Percentiles rank a stretch among this genome's conserved stretches.
These are phyloP conservation scores for Verbascum thapsus DNA, from an alignment of 257 asterid genomes.

Conservation along the genomic window DNA sequence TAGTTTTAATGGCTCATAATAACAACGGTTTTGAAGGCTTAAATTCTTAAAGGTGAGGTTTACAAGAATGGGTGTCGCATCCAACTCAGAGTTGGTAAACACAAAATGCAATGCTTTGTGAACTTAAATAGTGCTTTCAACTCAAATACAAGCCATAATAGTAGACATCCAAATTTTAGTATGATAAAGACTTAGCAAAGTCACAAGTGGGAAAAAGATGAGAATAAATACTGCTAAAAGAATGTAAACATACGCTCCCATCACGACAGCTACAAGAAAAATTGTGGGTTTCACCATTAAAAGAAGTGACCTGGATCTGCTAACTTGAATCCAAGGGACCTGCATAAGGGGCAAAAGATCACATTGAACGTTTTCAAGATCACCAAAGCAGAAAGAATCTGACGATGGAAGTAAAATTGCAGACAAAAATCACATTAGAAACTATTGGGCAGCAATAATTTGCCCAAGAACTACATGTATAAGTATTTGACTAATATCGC, in stretches of 20 bases:
- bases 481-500: neutral
- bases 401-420: neutral
- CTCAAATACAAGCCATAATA: neutral
- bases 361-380: slow-evolving; percentile 19
- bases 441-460: neutral
- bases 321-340: slow-evolving; percentile 99
- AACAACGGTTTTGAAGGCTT: slow-evolving; percentile 6
- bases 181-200: neutral
- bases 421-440: neutral
- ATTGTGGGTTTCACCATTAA: slow-evolving; percentile 77
- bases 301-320: slow-evolving; percentile 85
- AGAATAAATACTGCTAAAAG: neutral
- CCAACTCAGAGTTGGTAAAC: neutral
- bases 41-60: slow-evolving; percentile 1
- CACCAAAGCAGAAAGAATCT: slow-evolving; percentile 5
- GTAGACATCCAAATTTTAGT: neutral
- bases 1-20: neutral
- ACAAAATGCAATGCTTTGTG: neutral
- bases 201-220: neutral
- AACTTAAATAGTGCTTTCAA: slow-evolving; percentile 2
- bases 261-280: slow-evolving; percentile 75
- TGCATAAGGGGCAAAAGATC: slow-evolving; percentile 33
- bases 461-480: neutral
- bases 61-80: neutral
- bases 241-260: slow-evolving; percentile 71